Evolutionary conservation across 352 stramenopile genomes (phyloP), one percentile per base, ranked within the genome.

Genomic region (Pythium apleroticum): DNA sequence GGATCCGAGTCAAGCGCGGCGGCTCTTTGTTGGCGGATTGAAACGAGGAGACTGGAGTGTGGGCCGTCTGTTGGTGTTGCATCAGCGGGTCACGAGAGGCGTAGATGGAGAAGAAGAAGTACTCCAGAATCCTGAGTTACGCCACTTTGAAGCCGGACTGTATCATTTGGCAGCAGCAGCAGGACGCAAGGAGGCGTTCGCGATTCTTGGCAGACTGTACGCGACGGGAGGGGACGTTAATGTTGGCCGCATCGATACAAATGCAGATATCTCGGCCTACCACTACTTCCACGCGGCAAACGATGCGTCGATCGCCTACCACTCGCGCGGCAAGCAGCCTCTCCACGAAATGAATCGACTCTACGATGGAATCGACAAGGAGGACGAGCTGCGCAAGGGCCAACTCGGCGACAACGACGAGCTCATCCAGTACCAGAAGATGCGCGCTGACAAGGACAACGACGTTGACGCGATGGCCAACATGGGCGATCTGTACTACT

Each of bases 401-500:
- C 73, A 97, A 58, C 73, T 78, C 5, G 90, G 91, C 4, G 81
- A 95, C 50, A 74, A 97, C 50, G 91, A 97, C 60, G 86, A 93
- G 56, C 57, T 90, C 17, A 95, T 97, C 43, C 83, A 96, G 57
- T 93, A 90, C 50, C 90, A 96, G 61, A 82, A 90, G 31, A 63
- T 93, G 28, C 77, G 75, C 2, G 91, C 90, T 1, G 82, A 96
- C 48, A 71, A 89, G 52, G 75, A 86, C 24, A 86, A 86, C 20
- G 82, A 97, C 56, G 63, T 92, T 1, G 72, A 77, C 2, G 79
- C 90, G 0, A 93, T 97, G 77, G 66, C 88, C 2, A 78, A 78
- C 11, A 93, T 97, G 85, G 91, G 88, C 0, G 89, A 96, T 46
- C 59, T 97, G 19, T 94, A 95, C 52, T 97, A 97, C 62, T 97